phyloP scores from a whole-genome alignment of 208 protist genomes.

The Willaertia magna region DNA sequence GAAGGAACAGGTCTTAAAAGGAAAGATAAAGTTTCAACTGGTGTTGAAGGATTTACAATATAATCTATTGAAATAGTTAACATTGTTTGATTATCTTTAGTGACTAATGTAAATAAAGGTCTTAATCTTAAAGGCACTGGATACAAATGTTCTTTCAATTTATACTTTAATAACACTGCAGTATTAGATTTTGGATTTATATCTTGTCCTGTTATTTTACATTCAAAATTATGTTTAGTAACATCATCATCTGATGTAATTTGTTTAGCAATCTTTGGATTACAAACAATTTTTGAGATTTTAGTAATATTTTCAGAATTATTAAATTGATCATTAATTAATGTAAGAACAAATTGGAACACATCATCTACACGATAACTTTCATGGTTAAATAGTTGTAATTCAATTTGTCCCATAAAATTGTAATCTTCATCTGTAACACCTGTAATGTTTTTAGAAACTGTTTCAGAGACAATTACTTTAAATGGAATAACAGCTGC shows the following conservation, averaged over 20 bases:
- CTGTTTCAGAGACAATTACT: neutral
- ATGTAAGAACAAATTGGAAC: neutral
- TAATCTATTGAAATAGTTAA: neutral
- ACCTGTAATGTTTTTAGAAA: neutral
- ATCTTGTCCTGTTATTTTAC: neutral
- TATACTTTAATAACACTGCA: neutral
- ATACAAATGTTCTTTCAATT: neutral
- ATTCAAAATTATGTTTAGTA: neutral
- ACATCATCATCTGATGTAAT: neutral
- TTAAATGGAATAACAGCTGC: neutral
- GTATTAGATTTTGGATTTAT: neutral
- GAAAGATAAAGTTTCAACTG: neutral
- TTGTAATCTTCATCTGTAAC: neutral
- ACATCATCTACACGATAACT: neutral
- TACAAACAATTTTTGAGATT: neutral
- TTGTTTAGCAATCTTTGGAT: constrained; percentile 1
- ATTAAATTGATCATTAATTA: neutral
- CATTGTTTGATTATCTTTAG: neutral
- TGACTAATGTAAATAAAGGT: neutral
- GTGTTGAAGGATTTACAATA: neutral
- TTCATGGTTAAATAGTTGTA: neutral
- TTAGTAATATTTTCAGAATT: neutral
- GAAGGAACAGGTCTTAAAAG: neutral
- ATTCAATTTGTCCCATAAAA: neutral
- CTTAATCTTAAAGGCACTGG: neutral